These are phyloP conservation scores for Aspergillus amoenus DNA, from an alignment of 2,329 filamentous ascomycete genomes.

Conservation along the genomic window DNA sequence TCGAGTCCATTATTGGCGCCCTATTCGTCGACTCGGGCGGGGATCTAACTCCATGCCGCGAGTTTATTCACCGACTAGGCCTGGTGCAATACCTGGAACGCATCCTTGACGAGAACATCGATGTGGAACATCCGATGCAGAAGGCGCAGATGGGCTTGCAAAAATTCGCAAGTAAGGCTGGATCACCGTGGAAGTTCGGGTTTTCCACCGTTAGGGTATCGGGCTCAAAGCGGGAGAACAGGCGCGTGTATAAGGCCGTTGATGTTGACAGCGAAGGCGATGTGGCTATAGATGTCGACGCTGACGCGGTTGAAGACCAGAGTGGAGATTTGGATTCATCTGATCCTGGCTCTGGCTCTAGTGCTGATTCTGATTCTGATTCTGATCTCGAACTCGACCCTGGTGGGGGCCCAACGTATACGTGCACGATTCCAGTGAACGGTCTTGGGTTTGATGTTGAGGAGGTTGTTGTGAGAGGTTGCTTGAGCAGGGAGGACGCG, in stretches of 20 bases:
- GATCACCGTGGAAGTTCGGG: background rate
- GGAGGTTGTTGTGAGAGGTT: conserved; percentile 23
- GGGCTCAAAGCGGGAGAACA: background rate
- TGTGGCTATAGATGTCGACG: background rate
- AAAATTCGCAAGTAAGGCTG: conserved; percentile 14
- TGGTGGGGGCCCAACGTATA: background rate
- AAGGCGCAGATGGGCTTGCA: conserved; percentile 54
- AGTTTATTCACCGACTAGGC: conserved; percentile 63
- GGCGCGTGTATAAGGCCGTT: background rate
- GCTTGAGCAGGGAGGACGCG: conserved; percentile 29
- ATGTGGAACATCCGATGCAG: conserved; percentile 64
- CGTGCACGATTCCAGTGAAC: background rate
- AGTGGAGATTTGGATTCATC: background rate
- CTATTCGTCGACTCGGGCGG: conserved; percentile 77
- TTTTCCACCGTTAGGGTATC: background rate
- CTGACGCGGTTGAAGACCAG: background rate
- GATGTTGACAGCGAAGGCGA: background rate
- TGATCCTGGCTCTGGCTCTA: background rate
- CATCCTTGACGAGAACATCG: conserved; percentile 58
- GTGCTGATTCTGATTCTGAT: background rate
- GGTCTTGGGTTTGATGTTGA: background rate
- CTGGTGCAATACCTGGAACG: conserved; percentile 63
- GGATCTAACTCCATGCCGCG: conserved; percentile 57
- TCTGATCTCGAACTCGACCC: background rate
- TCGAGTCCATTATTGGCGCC: conserved; percentile 79